Evolutionary conservation across 129 eudicot genomes (phyloP), one percentile per base, ranked within the genome.

Genomic region (Flaveria bidentis): DNA sequence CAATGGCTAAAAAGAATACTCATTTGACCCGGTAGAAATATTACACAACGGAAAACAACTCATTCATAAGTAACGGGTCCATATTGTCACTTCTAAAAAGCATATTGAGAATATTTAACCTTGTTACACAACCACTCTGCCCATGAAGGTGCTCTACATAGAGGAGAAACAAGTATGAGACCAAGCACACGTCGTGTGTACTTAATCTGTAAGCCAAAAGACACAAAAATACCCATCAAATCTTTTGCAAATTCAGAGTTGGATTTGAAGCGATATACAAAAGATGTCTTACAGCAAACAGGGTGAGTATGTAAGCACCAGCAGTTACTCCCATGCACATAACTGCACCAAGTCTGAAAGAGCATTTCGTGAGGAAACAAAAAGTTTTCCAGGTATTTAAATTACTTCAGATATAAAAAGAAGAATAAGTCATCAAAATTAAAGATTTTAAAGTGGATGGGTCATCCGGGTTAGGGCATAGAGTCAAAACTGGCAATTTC

Each of bases 251-350:
- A n/a, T 47, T 58, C 45, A 71, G 65, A 78, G 66, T 20, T 9
- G 39, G 36, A 20, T 22, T 60, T 15, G 6, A 58, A 2, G 18
- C 7, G 45, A 33, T 39, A 53, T 18, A 67, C 13, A 79, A 39
- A 49, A 41, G 56, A 33, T 73, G 63, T 10, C 96, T 88, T 86
- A 88, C 98, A 74, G 98, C 98, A 85, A 90, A 93, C 55, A 93
- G 78, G 51, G 93, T 88, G 61, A 93, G 90, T 71, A 93, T 75
- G 79, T 93, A 93, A 61, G 98, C 98, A 80, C 98, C 98, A 82
- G 98, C 94, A 70, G 98, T 93, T 49, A 88, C 98, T 30, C 98
- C 98, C 90, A 93, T 86, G 71, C 96, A 90, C 96, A 93, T 93
- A 75, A 92, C 98, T 20, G 90, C 83, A 75, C 88, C 87, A 76